Evolutionary conservation across 1,284 basidiomycete genomes (phyloP).

Genomic region (Cryptococcus sp.): DNA sequence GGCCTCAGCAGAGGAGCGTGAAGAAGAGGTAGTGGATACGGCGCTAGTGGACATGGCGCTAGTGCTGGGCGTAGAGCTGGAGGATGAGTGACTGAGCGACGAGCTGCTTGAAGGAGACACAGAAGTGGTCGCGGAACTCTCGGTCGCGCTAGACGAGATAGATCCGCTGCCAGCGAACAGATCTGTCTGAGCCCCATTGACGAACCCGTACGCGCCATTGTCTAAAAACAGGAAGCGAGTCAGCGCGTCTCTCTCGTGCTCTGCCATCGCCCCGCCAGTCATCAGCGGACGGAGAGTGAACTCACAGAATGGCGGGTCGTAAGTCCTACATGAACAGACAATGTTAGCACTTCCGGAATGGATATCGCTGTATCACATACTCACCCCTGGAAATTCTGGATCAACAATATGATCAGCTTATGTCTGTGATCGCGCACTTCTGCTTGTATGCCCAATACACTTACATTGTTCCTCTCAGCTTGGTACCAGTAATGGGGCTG

Average conservation of each 20-base stretch:
- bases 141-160: not conserved
- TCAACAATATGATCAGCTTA: too few relatives aligned
- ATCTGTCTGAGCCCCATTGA: conserved; percentile 54
- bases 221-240: conserved; percentile 21
- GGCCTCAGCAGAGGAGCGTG: too few relatives aligned
- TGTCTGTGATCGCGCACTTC: too few relatives aligned
- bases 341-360: too few relatives aligned
- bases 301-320: conserved; percentile 49
- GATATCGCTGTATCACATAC: too few relatives aligned
- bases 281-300: not conserved
- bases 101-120: too few relatives aligned
- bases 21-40: too few relatives aligned
- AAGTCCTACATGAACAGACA: conserved; percentile 4
- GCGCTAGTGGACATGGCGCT: too few relatives aligned
- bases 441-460: not conserved
- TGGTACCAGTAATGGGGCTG: conserved; percentile 50
- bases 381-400: conserved; percentile 34
- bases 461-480: conserved; percentile 18
- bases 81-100: too few relatives aligned
- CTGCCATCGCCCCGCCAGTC: not conserved
- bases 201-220: conserved; percentile 51
- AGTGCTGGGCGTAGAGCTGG: too few relatives aligned
- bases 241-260: conserved; percentile 3
- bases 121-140: too few relatives aligned
- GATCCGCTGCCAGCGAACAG: conserved; percentile 38